Evolutionary conservation across 2,329 filamentous ascomycete species (phyloP), one percentile per base, ranked within the genome.

Genomic region (Nigrospora sphaerica): DNA sequence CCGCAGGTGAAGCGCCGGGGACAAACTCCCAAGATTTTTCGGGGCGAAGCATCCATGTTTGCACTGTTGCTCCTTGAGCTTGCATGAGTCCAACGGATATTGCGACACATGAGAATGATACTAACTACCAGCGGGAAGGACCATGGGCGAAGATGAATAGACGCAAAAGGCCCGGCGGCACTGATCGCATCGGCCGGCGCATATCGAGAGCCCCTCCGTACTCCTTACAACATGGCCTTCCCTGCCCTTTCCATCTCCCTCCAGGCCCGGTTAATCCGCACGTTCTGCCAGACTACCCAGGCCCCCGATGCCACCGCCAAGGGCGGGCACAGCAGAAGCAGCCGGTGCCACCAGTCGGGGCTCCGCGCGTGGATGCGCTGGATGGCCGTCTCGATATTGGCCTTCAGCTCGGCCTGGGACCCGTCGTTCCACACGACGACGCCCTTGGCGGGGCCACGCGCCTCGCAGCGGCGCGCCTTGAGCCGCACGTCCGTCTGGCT

Each of bases 341-440:
- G 48, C 78, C 80, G 85, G n/a, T 81, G 81, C 92, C 93, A 97
- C 88, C 89, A 95, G 51, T 70, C 66, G 7, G 88, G 88, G 63
- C 85, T 93, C 16, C 69, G 67, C 39, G 59, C 70, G 57, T 72
- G 74, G 34, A 96, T 69, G 49, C 75, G 74, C 4, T 57, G 60
- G 70, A 97, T 81, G 9, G 83, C 86, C 49, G 69, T 71, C 44
- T 75, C 73, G 12, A 97, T 70, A 63, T 88, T 81, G 43, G 60
- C 65, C 65, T 79, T 77, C 59, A 98, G 64, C 51, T 89, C 80
- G 33, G 81, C 82, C 59, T 74, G 83, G 40, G 80, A 81, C 3
- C 80, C 80, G 67, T 97, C 92, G 68, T 98, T 98, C 88, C 88
- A 93, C 19, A 98, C 77, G 32, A 96, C 88, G 4, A 90, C 77